phyloP scores from a whole-genome alignment of 2,329 filamentous ascomycete species.

The Colletotrichum tropicicola region DNA sequence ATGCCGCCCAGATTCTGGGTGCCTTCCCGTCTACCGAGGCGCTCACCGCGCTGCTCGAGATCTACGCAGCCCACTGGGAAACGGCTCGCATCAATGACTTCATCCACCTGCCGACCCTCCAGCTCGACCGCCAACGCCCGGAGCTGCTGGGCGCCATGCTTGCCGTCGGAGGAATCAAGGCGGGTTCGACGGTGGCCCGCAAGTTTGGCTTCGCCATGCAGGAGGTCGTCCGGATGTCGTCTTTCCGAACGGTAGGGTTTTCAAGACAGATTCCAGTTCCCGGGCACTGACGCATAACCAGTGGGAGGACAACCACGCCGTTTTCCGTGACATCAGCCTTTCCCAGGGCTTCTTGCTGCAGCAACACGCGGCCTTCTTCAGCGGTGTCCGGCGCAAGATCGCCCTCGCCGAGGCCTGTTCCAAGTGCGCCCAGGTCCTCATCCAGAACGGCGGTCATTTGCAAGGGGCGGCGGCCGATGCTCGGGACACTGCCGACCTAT shows the following conservation, averaged over 20 bases:
- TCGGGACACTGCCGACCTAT: no score
- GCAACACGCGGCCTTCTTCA: conserved; percentile 6
- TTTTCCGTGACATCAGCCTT: not conserved
- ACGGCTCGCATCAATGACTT: not conserved
- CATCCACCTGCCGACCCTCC: conserved; percentile 1
- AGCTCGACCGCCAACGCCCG: not conserved
- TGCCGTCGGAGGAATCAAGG: not conserved
- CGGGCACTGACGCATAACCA: not conserved
- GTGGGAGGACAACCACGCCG: conserved; percentile 7
- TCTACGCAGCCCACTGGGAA: not conserved
- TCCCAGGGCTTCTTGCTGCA: conserved; percentile 12
- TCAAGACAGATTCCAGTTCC: no score
- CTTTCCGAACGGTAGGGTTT: conserved; percentile 1
- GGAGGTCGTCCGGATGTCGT: conserved; percentile 1
- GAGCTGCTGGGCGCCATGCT: not conserved
- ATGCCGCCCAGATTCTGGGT: not conserved
- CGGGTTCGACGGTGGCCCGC: not conserved
- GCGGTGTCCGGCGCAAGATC: not conserved
- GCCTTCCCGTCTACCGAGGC: not conserved
- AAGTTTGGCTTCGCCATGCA: conserved; percentile 6
- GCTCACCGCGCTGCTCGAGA: not conserved
- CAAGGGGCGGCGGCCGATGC: no score
- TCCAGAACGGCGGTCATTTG: conserved; percentile 8
- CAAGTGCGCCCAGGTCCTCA: not conserved
- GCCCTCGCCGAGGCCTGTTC: not conserved